phyloP scores from a whole-genome alignment of 2,329 filamentous ascomycete genomes.

The Xylaria sp. region DNA sequence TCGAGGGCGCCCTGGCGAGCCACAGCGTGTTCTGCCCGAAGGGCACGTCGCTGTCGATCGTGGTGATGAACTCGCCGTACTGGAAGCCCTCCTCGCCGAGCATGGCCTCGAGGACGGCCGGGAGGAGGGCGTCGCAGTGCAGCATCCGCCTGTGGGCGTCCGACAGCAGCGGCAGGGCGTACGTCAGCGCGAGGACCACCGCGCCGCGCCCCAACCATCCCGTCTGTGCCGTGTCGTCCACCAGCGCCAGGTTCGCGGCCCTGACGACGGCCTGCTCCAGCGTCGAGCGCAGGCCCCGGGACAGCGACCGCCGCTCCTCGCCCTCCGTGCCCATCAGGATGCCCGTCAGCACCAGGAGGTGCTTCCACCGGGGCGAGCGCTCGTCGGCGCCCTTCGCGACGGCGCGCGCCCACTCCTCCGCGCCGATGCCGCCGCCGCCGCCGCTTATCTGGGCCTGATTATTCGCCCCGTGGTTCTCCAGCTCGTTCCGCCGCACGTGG shows the following conservation, averaged over 20 bases:
- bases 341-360: constrained; percentile 78
- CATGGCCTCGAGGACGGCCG: constrained; percentile 67
- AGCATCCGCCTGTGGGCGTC: constrained; percentile 60
- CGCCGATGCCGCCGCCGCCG: constrained; percentile 46
- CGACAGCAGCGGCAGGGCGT: constrained; percentile 73
- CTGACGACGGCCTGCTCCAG: constrained; percentile 74
- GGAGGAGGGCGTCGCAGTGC: constrained; percentile 71
- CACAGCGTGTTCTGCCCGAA: constrained; percentile 66
- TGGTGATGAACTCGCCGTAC: constrained; percentile 73
- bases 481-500: constrained; percentile 54
- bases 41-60: constrained; percentile 68
- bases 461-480: constrained; percentile 44
- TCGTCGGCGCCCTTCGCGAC: constrained; percentile 61
- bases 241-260: constrained; percentile 78
- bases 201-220: constrained; percentile 49
- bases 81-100: constrained; percentile 74
- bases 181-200: constrained; percentile 73
- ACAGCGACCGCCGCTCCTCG: constrained; percentile 65
- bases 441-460: constrained; percentile 32
- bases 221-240: constrained; percentile 45
- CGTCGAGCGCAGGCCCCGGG: constrained; percentile 63
- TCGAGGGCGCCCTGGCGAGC: constrained; percentile 63
- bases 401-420: constrained; percentile 59
- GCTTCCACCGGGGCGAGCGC: constrained; percentile 73
- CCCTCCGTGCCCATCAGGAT: constrained; percentile 76